phyloP scores from a whole-genome alignment of 306 rosid species.

The Glycine tomentella region DNA sequence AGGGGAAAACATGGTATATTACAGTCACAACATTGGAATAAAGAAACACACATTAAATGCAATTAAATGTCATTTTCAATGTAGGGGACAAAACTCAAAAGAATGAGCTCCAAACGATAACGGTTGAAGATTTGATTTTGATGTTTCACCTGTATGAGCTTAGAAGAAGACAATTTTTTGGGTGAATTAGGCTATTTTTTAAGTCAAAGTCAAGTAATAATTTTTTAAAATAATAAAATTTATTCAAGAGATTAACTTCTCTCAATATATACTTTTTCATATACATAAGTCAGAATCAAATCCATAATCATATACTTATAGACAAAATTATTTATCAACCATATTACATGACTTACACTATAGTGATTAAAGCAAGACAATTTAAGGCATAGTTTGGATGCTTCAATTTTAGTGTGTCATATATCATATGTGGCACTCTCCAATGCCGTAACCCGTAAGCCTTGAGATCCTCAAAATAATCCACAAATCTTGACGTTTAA shows the following conservation, averaged over 20 bases:
- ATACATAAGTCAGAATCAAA: too few species aligned
- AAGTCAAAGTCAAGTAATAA: too few species aligned
- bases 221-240: too few species aligned
- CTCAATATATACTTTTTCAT: too few species aligned
- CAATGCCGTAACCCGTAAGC: not conserved
- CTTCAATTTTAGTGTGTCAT: too few species aligned
- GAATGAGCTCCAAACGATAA: too few species aligned
- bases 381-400: too few species aligned
- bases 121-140: not conserved
- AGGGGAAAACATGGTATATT: not conserved
- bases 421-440: not conserved
- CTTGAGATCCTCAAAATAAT: not conserved
- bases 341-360: too few species aligned
- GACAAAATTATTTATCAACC: too few species aligned
- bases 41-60: not conserved
- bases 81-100: not conserved
- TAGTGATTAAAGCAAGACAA: not conserved
- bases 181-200: too few species aligned
- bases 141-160: not conserved
- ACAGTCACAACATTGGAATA: not conserved
- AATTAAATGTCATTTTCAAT: not conserved
- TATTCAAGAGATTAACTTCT: too few species aligned
- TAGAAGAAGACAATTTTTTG: not conserved
- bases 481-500: not conserved
- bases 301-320: too few species aligned